These are phyloP conservation scores for Rhizophagus clarus DNA, from an alignment of 192 early-diverging fungal genomes.

Conservation along the genomic window DNA sequence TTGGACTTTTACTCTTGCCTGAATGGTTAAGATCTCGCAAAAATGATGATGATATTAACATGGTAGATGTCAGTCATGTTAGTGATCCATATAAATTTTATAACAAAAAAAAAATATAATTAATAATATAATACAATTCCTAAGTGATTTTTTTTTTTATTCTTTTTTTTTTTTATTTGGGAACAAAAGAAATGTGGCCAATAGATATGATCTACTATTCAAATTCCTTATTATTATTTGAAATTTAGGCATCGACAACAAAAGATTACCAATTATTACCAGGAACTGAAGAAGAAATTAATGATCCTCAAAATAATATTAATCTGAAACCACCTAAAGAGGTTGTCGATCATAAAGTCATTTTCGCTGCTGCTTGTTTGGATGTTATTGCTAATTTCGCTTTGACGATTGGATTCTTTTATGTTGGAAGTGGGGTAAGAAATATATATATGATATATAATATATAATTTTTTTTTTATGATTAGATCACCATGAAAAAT, in stretches of 20 bases:
- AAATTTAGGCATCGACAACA: background rate
- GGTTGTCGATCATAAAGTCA: conserved; percentile 33
- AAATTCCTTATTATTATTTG: conserved; percentile 1
- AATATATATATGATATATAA: no score
- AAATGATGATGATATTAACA: background rate
- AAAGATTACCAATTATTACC: conserved; percentile 27
- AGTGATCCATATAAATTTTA: background rate
- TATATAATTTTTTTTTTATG: background rate
- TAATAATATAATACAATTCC: background rate
- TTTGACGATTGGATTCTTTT: conserved; percentile 58
- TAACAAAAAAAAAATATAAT: background rate
- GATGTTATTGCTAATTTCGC: conserved; percentile 58
- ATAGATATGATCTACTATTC: background rate
- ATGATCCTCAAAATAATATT: background rate
- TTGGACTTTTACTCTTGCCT: conserved; percentile 43
- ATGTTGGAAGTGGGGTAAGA: conserved; percentile 63
- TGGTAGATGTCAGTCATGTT: background rate
- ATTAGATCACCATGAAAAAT: no score
- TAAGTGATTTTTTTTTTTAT: background rate
- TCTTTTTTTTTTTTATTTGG: background rate
- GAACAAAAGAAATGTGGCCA: background rate
- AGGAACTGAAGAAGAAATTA: conserved; percentile 22
- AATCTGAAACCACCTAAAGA: conserved; percentile 39
- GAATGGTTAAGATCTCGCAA: background rate
- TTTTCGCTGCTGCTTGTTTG: conserved; percentile 43